Evolutionary conservation across 2,329 filamentous ascomycete species (phyloP), one percentile per base, ranked within the genome.

Genomic region (Falciphora oryzae): DNA sequence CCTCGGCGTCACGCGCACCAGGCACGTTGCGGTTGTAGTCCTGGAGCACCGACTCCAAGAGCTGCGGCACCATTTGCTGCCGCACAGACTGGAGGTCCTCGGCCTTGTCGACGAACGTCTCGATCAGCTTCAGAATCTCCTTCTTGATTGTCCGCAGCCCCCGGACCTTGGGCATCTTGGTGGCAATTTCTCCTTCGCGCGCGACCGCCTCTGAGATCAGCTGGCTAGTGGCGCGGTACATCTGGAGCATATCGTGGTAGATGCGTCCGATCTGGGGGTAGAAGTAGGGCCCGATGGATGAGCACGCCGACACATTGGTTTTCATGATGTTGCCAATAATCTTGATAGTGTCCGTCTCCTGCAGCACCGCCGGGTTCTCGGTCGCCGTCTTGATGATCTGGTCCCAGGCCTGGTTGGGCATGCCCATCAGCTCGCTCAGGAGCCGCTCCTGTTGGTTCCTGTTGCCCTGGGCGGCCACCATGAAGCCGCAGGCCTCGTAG

Each of bases 271-370:
- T 97, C 75, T 99, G 95, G 16, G 95, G 94, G 73, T 97, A 97
- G 77, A 99, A 99, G 79, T 98, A 99, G 63, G 92, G 88, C 44
- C 96, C 95, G 65, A 99, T 95, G 0, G 95, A 98, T 50, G 91
- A 92, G 77, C 95, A 99, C 50, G 95, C 95, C n/a, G 96, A 94
- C 5, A 99, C 95, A 72, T 99, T 99, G 0, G 95, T 99, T 85
- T 99, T 99, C 95, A 99, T 99, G 75, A 99, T 97, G 78, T 99
- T 99, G 69, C 95, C 95, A 68, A 99, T 93, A 70, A 99, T 89
- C 81, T 99, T 99, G 80, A 99, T 98, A 0, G 93, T 96, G 70
- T 99, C 93, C 14, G 89, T 83, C 73, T 98, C 93, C 75, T 98
- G 92, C 16, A 99, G 83, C 69, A 95, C 93, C 28, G 88, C 84